Evolutionary conservation across 441 rosid genomes (phyloP), one percentile per base, ranked within the genome.

Genomic region (Populus hybrid): DNA sequence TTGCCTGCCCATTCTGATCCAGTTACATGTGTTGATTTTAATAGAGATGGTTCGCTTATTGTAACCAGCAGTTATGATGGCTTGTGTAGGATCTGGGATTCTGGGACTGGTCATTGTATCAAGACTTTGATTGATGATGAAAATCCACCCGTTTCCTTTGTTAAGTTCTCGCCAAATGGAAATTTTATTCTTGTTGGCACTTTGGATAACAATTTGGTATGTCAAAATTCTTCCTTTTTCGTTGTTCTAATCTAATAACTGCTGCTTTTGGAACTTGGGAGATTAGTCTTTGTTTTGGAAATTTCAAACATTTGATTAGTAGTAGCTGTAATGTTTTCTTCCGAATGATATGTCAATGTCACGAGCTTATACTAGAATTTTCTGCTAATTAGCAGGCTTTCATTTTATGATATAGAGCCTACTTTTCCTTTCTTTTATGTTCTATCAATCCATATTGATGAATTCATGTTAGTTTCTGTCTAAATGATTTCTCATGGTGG

Each of bases 41-140:
- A 90, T 64, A 82, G 92, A 24, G 97, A 94, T 10, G 99, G 98
- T 10, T 85, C 95, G 38, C 81, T 92, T 34, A 89, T 93, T 59
- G 97, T 95, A 18, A 90, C 98, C 5, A 92, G 98, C 75, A 95
- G 99, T 78, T 94, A 91, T 53, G 98, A 95, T 75, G 99, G 99
- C 53, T 69, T 94, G 73, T 95, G 98, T 70, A 78, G 97, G 77
- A 90, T 94, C 35, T 95, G 97, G 99, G 99, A 95, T 82, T 83
- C 95, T 20, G 90, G 89, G 28, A 92, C 94, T 11, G 99, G 98
- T 0, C 96, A 92, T 83, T 95, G 99, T 64, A 59, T 92, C 80
- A 95, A 92, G 86, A 93, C 97, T 20, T 82, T 95, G 42, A 92
- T 95, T 35, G 97, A 92, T 67, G 99, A 95, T 68, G 97, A 92